Evolutionary conservation across 192 early-diverging fungal genomes (phyloP).

Genomic region (Rhizoclosmatium globosum): DNA sequence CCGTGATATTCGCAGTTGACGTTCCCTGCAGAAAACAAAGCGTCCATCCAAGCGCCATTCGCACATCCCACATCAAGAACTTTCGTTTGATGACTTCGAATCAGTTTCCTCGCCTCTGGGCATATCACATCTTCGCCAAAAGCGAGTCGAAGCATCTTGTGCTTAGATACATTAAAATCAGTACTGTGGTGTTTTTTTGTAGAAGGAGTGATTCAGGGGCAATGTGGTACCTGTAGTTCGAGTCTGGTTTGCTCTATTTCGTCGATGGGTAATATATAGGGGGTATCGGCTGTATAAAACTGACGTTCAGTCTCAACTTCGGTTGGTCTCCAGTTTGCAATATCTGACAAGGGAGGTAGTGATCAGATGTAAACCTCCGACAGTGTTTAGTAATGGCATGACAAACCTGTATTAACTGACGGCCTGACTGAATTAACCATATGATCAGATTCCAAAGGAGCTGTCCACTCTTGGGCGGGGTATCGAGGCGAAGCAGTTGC

Average conservation of each 20-base stretch:
- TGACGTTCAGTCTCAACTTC: background rate
- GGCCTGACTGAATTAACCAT: no score
- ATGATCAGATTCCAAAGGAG: no score
- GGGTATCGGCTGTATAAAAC: background rate
- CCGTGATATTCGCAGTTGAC: background rate
- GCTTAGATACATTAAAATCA: background rate
- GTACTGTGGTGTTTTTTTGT: background rate
- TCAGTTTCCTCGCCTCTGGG: background rate
- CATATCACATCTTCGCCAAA: conserved; percentile 16
- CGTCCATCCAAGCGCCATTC: conserved; percentile 18
- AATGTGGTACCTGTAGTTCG: background rate
- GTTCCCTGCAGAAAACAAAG: background rate
- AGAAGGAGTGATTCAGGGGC: background rate
- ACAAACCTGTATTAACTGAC: no score
- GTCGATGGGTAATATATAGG: conserved; percentile 23
- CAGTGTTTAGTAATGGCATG: no score
- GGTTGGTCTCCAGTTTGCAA: background rate
- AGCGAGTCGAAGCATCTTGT: background rate
- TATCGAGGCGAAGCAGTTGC: no score
- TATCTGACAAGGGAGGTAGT: background rate
- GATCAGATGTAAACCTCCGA: no score
- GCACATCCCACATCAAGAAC: conserved; percentile 34
- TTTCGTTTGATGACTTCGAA: background rate
- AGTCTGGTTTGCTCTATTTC: conserved; percentile 14
- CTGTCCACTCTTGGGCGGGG: no score